Evolutionary conservation across 192 early-diverging fungal genomes (phyloP).

Genomic region (Endogone sp.): DNA sequence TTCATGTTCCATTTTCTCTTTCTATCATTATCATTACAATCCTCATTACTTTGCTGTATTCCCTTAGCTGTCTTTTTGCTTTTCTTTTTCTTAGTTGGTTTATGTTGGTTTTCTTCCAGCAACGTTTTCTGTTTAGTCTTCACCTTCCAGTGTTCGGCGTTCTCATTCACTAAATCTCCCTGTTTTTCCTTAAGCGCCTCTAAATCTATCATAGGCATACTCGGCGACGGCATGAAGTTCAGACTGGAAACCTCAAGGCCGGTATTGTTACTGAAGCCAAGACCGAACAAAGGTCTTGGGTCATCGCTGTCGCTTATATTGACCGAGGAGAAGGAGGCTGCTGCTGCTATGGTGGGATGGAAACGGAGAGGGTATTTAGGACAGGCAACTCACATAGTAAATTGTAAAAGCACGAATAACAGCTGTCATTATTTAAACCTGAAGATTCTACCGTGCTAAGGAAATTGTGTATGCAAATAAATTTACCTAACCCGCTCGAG

Average conservation of each 20-base stretch:
- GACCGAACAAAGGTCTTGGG: too few relatives aligned
- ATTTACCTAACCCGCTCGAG: neutral
- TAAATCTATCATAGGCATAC: too few relatives aligned
- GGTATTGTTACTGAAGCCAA: too few relatives aligned
- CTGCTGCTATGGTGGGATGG: too few relatives aligned
- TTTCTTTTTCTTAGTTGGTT: neutral
- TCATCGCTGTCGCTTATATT: too few relatives aligned
- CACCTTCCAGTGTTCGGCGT: neutral
- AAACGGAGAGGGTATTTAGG: too few relatives aligned
- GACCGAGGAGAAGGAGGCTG: too few relatives aligned
- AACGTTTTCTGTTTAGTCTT: neutral
- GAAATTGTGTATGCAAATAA: too few relatives aligned
- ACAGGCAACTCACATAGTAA: too few relatives aligned
- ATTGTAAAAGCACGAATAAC: too few relatives aligned
- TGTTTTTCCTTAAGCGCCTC: conserved; percentile 5
- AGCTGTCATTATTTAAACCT: neutral
- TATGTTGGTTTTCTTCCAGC: neutral
- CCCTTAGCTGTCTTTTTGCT: neutral
- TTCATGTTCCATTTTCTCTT: conserved; percentile 1
- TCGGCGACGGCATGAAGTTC: too few relatives aligned
- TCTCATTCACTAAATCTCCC: neutral
- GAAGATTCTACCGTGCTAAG: neutral
- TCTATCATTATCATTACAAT: neutral
- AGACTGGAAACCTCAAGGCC: too few relatives aligned
- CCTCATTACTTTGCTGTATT: neutral